Evolutionary conservation across 257 asterid species (phyloP).

Genomic region (Primulina tabacum): DNA sequence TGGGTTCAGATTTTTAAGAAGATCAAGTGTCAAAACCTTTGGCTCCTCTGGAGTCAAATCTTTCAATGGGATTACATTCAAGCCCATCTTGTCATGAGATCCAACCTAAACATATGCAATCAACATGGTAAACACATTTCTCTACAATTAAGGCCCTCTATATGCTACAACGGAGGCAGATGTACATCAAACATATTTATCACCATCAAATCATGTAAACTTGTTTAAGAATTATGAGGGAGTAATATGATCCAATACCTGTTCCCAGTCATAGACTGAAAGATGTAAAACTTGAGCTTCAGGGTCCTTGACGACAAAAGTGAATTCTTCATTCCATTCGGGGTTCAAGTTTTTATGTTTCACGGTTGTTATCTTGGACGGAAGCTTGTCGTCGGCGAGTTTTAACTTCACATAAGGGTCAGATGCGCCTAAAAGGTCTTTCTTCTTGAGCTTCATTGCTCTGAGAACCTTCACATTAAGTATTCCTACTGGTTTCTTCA

Average conservation of each 20-base stretch:
- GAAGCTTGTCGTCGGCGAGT: slow-evolving; percentile 60
- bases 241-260: slow-evolving; percentile 38
- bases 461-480: slow-evolving; percentile 60
- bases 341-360: slow-evolving; percentile 89
- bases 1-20: slow-evolving; percentile 69
- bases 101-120: slow-evolving; percentile 55
- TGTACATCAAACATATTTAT: too few species aligned
- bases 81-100: slow-evolving; percentile 82
- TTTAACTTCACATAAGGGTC: slow-evolving; percentile 94
- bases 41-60: slow-evolving; percentile 75
- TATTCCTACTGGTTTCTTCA: slow-evolving; percentile 83
- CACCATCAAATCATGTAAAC: too few species aligned
- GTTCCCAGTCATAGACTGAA: slow-evolving; percentile 83
- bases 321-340: slow-evolving; percentile 94
- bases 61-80: slow-evolving; percentile 33
- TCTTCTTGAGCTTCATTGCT: slow-evolving; percentile 83
- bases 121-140: not conserved
- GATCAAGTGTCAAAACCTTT: slow-evolving; percentile 64
- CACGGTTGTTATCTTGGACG: slow-evolving; percentile 84
- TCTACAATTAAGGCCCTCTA: too few species aligned
- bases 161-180: too few species aligned
- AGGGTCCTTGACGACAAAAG: slow-evolving; percentile 76
- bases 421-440: slow-evolving; percentile 80
- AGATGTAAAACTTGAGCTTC: slow-evolving; percentile 59
- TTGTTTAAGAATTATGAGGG: not conserved